These are phyloP conservation scores for Kluyveromyces nonfermentans DNA, from an alignment of 805 yeast genomes.

Conservation along the genomic window DNA sequence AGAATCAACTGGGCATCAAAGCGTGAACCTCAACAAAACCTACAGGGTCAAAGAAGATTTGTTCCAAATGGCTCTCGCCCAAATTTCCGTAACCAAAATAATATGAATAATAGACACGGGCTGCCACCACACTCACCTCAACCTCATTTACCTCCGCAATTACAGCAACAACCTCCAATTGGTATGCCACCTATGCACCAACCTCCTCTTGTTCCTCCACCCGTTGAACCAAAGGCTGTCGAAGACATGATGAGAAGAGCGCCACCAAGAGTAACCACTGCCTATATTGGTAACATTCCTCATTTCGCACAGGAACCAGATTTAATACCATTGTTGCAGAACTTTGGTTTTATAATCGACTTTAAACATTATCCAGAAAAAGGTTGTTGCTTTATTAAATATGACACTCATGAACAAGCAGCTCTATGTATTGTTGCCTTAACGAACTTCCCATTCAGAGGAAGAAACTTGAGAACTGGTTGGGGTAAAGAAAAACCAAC, in stretches of 20 bases:
- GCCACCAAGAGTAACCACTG: constrained; percentile 61
- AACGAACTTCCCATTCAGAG: constrained; percentile 58
- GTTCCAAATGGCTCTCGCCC: constrained; percentile 15
- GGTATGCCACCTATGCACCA: constrained; percentile 10
- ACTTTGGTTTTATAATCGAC: constrained; percentile 75
- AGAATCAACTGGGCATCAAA: constrained; percentile 87
- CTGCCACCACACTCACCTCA: constrained; percentile 15
- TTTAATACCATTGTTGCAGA: constrained; percentile 61
- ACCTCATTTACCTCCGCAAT: constrained; percentile 17
- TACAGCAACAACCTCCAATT: constrained; percentile 17
- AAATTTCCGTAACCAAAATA: constrained; percentile 16
- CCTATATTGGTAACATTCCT: constrained; percentile 78
- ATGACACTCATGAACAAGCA: constrained; percentile 80
- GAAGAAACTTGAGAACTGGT: constrained; percentile 71
- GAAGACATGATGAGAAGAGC: constrained; percentile 68
- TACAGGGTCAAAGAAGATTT: constrained; percentile 5
- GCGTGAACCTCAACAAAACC: constrained; percentile 35
- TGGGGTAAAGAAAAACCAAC: constrained; percentile 67
- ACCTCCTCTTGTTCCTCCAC: constrained; percentile 24
- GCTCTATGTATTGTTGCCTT: constrained; percentile 80
- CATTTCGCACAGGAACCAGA: constrained; percentile 67
- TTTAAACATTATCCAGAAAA: constrained; percentile 69
- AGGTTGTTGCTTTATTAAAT: constrained; percentile 84
- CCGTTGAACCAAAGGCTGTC: constrained; percentile 45
- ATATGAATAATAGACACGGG: constrained; percentile 14